Conservation (phyloP, 306 rosid species). For the Carpinus viminea region DNA sequence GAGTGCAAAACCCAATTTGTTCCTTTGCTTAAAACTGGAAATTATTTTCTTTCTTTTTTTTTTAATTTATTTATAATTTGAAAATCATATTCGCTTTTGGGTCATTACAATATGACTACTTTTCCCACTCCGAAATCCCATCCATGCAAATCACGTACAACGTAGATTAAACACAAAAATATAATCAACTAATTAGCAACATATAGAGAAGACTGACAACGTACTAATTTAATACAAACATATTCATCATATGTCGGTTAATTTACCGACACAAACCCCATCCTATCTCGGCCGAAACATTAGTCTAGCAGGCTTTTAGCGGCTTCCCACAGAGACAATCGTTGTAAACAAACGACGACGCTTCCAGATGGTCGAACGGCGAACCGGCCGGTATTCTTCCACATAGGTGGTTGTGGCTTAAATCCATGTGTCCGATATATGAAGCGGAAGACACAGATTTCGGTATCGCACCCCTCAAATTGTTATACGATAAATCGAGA, state of each 20-base stretch:
- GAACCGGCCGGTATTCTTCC: slow-evolving; percentile 78
- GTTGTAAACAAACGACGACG: slow-evolving; percentile 75
- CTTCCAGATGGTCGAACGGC: slow-evolving; percentile 89
- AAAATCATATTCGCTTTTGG: no score
- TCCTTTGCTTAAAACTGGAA: no score
- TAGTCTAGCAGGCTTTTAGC: slow-evolving; percentile 53
- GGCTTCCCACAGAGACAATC: slow-evolving; percentile 95
- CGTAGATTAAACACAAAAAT: not conserved
- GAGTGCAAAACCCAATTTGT: no score
- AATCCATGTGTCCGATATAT: slow-evolving; percentile 82
- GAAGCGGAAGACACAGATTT: slow-evolving; percentile 57
- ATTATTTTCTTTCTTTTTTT: no score
- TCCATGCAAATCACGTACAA: no score
- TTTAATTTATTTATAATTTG: no score
- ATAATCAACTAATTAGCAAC: no score
- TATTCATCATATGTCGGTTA: not conserved
- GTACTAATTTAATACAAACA: not conserved
- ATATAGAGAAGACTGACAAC: no score
- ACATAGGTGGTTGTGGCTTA: slow-evolving; percentile 89
- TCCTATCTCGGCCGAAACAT: slow-evolving; percentile 2
- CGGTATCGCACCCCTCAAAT: slow-evolving; percentile 61
- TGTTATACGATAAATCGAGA: slow-evolving; percentile 70
- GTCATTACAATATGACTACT: no score
- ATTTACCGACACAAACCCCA: not conserved
- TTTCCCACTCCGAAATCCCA: no score